These are phyloP conservation scores for Penicillium lividum DNA, from an alignment of 495 filamentous ascomycete species.

Conservation along the genomic window DNA sequence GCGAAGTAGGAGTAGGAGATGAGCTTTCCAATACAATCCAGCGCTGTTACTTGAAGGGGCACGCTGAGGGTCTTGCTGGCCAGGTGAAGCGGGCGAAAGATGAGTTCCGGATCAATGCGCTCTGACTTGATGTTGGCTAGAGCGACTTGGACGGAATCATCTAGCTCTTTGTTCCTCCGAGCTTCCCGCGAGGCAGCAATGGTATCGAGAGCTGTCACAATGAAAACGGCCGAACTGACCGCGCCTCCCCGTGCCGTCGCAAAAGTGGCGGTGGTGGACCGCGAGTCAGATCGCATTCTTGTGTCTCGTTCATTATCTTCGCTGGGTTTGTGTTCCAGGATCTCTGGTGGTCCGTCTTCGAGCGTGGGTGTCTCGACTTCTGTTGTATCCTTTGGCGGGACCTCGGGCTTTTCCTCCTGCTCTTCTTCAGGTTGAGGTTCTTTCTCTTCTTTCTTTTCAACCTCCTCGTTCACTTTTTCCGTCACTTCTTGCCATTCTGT, in stretches of 20 bases:
- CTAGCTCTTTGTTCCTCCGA: conserved; percentile 73
- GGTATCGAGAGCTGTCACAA: conserved; percentile 85
- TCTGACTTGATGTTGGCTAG: conserved; percentile 79
- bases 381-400: conserved; percentile 27
- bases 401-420: conserved; percentile 23
- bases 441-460: conserved; percentile 22
- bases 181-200: conserved; percentile 90
- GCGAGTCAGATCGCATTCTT: conserved; percentile 57
- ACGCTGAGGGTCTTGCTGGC: conserved; percentile 84
- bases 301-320: conserved; percentile 35
- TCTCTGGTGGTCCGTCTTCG: conserved; percentile 22
- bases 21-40: conserved; percentile 98
- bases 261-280: conserved; percentile 57
- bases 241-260: conserved; percentile 55
- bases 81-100: conserved; percentile 87
- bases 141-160: conserved; percentile 76
- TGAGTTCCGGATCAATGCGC: conserved; percentile 75
- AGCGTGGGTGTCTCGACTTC: conserved; percentile 12
- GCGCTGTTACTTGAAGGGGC: conserved; percentile 79
- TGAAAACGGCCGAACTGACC: conserved; percentile 92
- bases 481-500: conserved; percentile 33
- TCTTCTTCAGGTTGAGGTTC: conserved; percentile 7
- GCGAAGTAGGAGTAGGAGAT: conserved; percentile 99
- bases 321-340: conserved; percentile 28
- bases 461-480: conserved; percentile 24